phyloP scores from a whole-genome alignment of 2,329 filamentous ascomycete genomes.

The Colletotrichum falcatum region DNA sequence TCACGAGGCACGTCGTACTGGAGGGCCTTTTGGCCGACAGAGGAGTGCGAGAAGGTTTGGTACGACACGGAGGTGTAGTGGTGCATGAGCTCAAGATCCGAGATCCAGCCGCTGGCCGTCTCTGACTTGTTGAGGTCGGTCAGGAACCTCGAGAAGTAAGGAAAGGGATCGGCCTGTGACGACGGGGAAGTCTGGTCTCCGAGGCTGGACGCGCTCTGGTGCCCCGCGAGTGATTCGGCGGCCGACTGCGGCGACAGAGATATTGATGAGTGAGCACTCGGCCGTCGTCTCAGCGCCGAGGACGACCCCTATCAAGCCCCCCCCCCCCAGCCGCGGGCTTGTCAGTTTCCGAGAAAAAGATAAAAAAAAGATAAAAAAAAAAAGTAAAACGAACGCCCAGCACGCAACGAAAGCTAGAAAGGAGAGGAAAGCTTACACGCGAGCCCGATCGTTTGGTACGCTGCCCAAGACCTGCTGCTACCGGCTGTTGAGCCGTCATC shows the following conservation, averaged over 20 bases:
- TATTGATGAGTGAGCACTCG: conserved; percentile 33
- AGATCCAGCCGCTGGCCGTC: conserved; percentile 48
- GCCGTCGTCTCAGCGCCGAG: conserved; percentile 20
- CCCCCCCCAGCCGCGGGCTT: too few relatives aligned
- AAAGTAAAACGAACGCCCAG: too few relatives aligned
- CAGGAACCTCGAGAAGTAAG: conserved; percentile 45
- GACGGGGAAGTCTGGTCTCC: conserved; percentile 23
- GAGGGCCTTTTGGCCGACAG: conserved; percentile 42
- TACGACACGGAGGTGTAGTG: conserved; percentile 50
- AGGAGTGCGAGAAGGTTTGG: conserved; percentile 45
- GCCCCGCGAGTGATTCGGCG: conserved; percentile 26
- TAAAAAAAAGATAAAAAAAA: too few relatives aligned
- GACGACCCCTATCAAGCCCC: conserved; percentile 24
- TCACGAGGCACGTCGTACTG: conserved; percentile 47
- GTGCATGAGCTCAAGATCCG: conserved; percentile 53
- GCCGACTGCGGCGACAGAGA: conserved; percentile 34
- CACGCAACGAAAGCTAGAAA: neutral
- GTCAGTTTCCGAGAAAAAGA: conserved; percentile 33
- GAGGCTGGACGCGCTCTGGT: conserved; percentile 18
- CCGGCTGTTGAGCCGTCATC: conserved; percentile 12
- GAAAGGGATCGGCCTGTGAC: conserved; percentile 36
- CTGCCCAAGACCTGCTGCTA: neutral
- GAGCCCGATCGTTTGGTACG: conserved; percentile 27
- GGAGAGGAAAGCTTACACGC: conserved; percentile 12
- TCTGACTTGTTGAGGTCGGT: conserved; percentile 42